These are phyloP conservation scores for Boletus subparvulus DNA, from an alignment of 768 basidiomycete species.

Conservation along the genomic window DNA sequence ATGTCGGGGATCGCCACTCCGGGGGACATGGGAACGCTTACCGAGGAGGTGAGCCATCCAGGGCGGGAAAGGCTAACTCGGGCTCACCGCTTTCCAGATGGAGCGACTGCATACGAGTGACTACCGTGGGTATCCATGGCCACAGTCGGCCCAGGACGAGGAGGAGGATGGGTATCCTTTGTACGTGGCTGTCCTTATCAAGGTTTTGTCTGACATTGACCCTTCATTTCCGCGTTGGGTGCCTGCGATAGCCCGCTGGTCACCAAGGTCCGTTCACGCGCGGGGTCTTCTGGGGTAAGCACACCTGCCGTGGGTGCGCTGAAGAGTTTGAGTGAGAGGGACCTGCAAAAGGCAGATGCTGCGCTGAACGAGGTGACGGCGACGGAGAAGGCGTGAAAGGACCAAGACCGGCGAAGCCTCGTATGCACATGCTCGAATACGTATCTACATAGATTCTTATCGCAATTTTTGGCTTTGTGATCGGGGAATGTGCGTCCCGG, in stretches of 20 bases:
- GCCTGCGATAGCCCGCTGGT: conserved; percentile 67
- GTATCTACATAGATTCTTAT: conserved; percentile 17
- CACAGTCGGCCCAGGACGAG: conserved; percentile 52
- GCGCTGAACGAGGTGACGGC: conserved; percentile 52
- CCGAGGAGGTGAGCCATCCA: conserved; percentile 62
- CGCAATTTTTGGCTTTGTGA: not conserved
- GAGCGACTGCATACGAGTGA: conserved; percentile 83
- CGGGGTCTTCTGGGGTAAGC: conserved; percentile 73
- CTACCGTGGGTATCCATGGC: conserved; percentile 65
- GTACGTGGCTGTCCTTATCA: conserved; percentile 46
- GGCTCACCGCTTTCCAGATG: conserved; percentile 54
- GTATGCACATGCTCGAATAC: conserved; percentile 6
- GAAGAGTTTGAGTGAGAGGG: conserved; percentile 82
- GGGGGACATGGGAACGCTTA: conserved; percentile 88
- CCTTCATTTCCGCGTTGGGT: conserved; percentile 6
- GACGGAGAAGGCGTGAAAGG: too few relatives aligned
- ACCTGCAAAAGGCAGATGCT: conserved; percentile 83
- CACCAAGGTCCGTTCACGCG: conserved; percentile 85
- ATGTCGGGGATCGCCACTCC: conserved; percentile 81
- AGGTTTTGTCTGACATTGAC: conserved; percentile 1
- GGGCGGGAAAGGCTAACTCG: not conserved
- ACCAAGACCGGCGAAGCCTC: not conserved
- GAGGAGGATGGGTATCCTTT: conserved; percentile 92
- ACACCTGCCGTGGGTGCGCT: conserved; percentile 85
- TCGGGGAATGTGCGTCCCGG: conserved; percentile 15